Percentiles rank a stretch among this genome's conserved stretches.
Evolutionary conservation across 208 protist genomes (phyloP).

Genomic region (Leishmania turanica): DNA sequence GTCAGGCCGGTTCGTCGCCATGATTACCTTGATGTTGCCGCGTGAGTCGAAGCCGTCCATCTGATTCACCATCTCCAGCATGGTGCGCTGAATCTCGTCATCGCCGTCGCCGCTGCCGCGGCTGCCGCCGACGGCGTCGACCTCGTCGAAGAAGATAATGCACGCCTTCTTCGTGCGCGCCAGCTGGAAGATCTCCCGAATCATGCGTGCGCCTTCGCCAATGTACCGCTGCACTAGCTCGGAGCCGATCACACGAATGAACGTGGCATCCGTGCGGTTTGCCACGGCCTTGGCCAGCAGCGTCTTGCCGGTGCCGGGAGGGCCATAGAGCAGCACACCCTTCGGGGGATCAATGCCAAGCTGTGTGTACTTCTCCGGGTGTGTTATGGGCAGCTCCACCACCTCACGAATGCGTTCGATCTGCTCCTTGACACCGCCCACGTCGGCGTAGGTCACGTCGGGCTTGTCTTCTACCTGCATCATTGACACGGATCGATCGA

Average conservation of each 20-base stretch:
- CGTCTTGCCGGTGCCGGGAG: slow-evolving; percentile 99
- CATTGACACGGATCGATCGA: slow-evolving; percentile 99
- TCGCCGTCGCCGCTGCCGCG: slow-evolving; percentile 94
- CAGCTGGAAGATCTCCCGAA: slow-evolving; percentile 99
- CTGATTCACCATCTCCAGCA: slow-evolving; percentile 99
- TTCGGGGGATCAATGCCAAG: slow-evolving; percentile 99
- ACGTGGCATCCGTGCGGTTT: slow-evolving; percentile 99
- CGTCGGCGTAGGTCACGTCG: slow-evolving; percentile 99
- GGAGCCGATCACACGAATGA: slow-evolving; percentile 99
- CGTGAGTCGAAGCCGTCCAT: slow-evolving; percentile 99
- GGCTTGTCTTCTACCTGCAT: slow-evolving; percentile 99
- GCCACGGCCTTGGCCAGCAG: slow-evolving; percentile 99
- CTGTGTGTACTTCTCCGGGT: slow-evolving; percentile 99
- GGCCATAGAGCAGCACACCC: slow-evolving; percentile 99
- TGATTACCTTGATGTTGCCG: slow-evolving; percentile 99
- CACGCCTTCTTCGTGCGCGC: slow-evolving; percentile 99
- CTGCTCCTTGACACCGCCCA: slow-evolving; percentile 99
- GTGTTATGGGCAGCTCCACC: slow-evolving; percentile 99
- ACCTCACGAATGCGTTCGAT: slow-evolving; percentile 99
- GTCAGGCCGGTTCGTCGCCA: slow-evolving; percentile 99
- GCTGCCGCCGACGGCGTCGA: slow-evolving; percentile 99
- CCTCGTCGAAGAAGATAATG: slow-evolving; percentile 99
- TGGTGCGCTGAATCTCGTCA: slow-evolving; percentile 99
- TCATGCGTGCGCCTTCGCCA: slow-evolving; percentile 99
- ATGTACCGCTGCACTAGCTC: slow-evolving; percentile 99